These are phyloP conservation scores for Flaveria bidentis DNA, from an alignment of 129 eudicot genomes.

Conservation along the genomic window DNA sequence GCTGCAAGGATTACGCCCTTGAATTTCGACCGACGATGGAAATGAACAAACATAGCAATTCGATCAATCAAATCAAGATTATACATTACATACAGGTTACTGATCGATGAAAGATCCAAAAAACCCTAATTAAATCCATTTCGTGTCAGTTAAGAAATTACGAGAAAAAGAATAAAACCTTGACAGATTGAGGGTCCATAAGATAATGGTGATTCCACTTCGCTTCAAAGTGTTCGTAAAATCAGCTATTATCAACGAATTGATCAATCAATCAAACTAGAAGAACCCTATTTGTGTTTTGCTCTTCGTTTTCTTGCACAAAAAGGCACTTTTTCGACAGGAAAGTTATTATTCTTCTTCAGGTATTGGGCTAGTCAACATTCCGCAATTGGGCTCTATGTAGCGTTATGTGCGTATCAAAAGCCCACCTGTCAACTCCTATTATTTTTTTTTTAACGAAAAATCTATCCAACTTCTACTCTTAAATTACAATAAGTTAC, in stretches of 20 bases:
- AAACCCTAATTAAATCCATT: conserved; percentile 16
- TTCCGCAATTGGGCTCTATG: not conserved
- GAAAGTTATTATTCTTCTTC: not conserved
- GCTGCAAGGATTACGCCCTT: not conserved
- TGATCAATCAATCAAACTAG: not conserved
- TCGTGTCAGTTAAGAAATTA: not conserved
- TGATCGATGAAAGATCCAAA: not conserved
- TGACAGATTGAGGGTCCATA: conserved; percentile 59
- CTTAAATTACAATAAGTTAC: too few relatives aligned
- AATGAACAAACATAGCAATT: conserved; percentile 4
- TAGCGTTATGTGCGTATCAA: not conserved
- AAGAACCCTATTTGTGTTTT: not conserved
- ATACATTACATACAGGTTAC: not conserved
- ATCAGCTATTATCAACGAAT: conserved; percentile 41
- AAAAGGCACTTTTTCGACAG: too few relatives aligned
- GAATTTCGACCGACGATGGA: not conserved
- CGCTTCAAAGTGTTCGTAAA: conserved; percentile 40
- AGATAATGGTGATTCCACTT: conserved; percentile 33
- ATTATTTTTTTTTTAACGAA: too few relatives aligned
- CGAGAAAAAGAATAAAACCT: conserved; percentile 34
- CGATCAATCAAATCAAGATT: not conserved
- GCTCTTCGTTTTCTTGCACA: not conserved
- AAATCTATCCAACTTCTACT: too few relatives aligned
- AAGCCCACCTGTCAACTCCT: not conserved
- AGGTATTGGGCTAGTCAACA: not conserved